These are phyloP conservation scores for Floccularia luteovirens DNA, from an alignment of 768 basidiomycete species.

Conservation along the genomic window DNA sequence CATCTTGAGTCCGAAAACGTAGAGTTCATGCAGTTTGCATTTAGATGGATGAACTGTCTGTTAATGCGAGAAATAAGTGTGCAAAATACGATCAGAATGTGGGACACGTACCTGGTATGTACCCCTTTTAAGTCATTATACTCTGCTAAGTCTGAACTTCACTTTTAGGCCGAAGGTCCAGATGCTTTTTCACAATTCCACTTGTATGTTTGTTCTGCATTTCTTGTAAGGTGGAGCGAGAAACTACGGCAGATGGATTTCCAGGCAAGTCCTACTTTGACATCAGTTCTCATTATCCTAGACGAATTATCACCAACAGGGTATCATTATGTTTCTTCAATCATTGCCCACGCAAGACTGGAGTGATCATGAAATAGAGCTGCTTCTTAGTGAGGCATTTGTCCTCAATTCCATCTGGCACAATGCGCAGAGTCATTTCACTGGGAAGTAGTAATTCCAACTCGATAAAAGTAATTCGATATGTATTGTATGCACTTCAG, in stretches of 20 bases:
- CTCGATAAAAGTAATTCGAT: no score
- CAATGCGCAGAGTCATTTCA: slow-evolving; percentile 85
- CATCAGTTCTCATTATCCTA: slow-evolving; percentile 1
- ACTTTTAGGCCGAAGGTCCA: slow-evolving; percentile 80
- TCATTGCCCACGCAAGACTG: slow-evolving; percentile 88
- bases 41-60: slow-evolving; percentile 99
- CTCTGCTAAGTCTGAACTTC: slow-evolving; percentile 3
- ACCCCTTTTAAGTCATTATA: background rate
- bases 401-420: slow-evolving; percentile 91
- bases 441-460: slow-evolving; percentile 32
- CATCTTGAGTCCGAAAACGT: slow-evolving; percentile 90
- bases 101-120: slow-evolving; percentile 97
- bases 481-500: no score
- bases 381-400: slow-evolving; percentile 93
- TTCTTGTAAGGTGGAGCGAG: slow-evolving; percentile 93
- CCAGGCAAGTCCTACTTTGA: slow-evolving; percentile 50
- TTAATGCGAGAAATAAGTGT: slow-evolving; percentile 98
- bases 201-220: slow-evolving; percentile 95
- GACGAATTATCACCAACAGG: slow-evolving; percentile 38
- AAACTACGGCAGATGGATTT: slow-evolving; percentile 96
- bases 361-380: slow-evolving; percentile 93
- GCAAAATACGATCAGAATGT: slow-evolving; percentile 96
- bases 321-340: slow-evolving; percentile 98
- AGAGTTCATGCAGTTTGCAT: slow-evolving; percentile 99
- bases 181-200: slow-evolving; percentile 99